A percentile compares a stretch with the other conserved stretches of the same genome.
phyloP scores from a whole-genome alignment of 2,329 filamentous ascomycete genomes.

The Sarocladium kiliense region DNA sequence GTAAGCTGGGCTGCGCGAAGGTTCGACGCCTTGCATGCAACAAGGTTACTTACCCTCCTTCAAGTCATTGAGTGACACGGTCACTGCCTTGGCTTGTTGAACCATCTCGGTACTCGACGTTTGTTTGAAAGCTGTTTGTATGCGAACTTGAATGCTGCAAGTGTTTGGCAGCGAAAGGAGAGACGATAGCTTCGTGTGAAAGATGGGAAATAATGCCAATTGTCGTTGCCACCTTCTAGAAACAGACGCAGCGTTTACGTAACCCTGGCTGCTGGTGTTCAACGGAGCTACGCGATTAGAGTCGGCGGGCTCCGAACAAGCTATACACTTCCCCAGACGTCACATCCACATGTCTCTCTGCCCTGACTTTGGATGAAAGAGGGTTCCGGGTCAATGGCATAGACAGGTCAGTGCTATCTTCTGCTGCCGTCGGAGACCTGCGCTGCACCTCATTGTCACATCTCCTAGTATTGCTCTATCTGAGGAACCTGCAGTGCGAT shows the following conservation, averaged over 20 bases:
- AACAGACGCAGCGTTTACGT: background rate
- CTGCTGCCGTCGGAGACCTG: no score
- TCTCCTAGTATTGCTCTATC: no score
- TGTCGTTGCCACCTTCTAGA: background rate
- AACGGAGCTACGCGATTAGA: background rate
- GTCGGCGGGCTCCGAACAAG: background rate
- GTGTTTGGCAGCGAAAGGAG: background rate
- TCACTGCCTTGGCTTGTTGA: slow-evolving; percentile 46
- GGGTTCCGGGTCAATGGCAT: no score
- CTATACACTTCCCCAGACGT: background rate
- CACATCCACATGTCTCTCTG: background rate
- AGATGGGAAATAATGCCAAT: no score
- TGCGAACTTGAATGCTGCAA: background rate
- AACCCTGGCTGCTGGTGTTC: background rate
- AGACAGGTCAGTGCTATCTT: no score
- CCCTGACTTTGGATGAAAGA: no score
- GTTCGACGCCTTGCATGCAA: no score
- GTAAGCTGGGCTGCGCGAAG: slow-evolving; percentile 11
- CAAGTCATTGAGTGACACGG: slow-evolving; percentile 57
- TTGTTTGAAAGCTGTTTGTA: background rate
- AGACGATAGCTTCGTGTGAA: background rate
- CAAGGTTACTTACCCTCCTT: slow-evolving; percentile 42
- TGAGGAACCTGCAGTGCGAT: no score
- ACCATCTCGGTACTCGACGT: background rate
- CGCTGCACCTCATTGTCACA: no score